A percentile compares a stretch with the other conserved stretches of the same genome.
Conservation (phyloP, 129 eudicot species). For the Gnaphalium uliginosum region DNA sequence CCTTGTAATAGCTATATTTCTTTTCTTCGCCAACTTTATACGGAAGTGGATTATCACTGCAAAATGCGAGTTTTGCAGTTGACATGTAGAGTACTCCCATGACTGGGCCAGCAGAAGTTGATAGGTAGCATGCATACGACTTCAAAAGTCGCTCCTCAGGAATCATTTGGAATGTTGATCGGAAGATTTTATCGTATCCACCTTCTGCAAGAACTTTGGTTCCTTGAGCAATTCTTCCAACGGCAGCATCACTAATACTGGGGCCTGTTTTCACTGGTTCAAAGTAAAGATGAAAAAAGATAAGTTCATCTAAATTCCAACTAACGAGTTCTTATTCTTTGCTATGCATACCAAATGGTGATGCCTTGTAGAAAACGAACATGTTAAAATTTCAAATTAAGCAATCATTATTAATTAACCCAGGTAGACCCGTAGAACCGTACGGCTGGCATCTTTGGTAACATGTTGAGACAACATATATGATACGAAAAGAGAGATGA, state of each 20-base stretch:
- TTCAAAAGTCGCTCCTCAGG: conserved; percentile 56
- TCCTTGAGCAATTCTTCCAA: conserved; percentile 62
- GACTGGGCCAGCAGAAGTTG: conserved; percentile 68
- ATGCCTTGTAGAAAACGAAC: no score
- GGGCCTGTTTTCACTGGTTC: conserved; percentile 65
- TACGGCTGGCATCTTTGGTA: no score
- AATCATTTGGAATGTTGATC: conserved; percentile 48
- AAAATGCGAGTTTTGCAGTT: conserved; percentile 59
- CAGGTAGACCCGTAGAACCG: no score
- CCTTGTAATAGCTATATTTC: conserved; percentile 67
- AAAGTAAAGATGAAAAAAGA: not conserved
- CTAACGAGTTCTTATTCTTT: no score
- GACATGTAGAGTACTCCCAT: conserved; percentile 60
- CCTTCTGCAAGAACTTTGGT: conserved; percentile 71
- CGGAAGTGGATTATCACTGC: conserved; percentile 66
- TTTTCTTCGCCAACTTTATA: conserved; percentile 53
- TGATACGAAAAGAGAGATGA: no score
- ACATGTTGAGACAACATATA: no score
- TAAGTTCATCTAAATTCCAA: no score
- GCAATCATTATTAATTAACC: no score
- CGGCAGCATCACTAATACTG: conserved; percentile 57
- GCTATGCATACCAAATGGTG: no score
- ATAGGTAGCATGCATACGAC: conserved; percentile 59
- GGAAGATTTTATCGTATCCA: conserved; percentile 67
- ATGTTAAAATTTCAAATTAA: no score